Conservation (phyloP, 2,329 filamentous ascomycete species). For the Trichoderma sp. region DNA sequence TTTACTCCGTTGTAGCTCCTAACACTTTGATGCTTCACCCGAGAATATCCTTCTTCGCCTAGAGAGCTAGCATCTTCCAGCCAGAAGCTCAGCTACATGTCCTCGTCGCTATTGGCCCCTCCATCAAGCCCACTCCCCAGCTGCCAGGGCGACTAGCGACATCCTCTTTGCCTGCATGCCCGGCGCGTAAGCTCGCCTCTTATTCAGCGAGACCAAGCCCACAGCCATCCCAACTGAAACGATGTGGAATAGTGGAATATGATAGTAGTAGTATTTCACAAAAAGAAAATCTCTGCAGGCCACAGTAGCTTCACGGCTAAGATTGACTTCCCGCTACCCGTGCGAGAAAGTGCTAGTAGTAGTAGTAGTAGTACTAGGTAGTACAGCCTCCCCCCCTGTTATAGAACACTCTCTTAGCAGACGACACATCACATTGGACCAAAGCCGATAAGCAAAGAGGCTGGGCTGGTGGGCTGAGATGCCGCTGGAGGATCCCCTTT, state of each 20-base stretch:
- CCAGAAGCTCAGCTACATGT: background rate
- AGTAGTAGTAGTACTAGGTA: background rate
- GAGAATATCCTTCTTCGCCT: background rate
- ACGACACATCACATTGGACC: background rate
- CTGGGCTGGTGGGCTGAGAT: background rate
- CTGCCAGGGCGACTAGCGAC: background rate
- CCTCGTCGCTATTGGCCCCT: background rate
- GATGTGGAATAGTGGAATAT: background rate
- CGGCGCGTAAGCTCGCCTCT: constrained; percentile 10
- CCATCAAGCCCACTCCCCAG: background rate
- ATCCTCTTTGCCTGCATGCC: background rate
- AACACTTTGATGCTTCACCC: background rate
- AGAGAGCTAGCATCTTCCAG: background rate
- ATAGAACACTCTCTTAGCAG: background rate
- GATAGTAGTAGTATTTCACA: constrained; percentile 7
- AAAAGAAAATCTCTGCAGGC: background rate
- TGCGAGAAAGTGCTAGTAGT: background rate
- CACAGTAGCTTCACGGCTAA: background rate
- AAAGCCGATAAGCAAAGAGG: background rate
- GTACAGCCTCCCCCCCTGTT: background rate
- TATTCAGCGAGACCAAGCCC: background rate
- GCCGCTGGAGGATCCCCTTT: background rate
- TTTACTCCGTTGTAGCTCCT: background rate
- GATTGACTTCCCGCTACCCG: constrained; percentile 2
- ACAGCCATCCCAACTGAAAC: background rate